These are phyloP conservation scores for Elsinoe fawcettii DNA, from an alignment of 2,329 filamentous ascomycete genomes.

Conservation along the genomic window DNA sequence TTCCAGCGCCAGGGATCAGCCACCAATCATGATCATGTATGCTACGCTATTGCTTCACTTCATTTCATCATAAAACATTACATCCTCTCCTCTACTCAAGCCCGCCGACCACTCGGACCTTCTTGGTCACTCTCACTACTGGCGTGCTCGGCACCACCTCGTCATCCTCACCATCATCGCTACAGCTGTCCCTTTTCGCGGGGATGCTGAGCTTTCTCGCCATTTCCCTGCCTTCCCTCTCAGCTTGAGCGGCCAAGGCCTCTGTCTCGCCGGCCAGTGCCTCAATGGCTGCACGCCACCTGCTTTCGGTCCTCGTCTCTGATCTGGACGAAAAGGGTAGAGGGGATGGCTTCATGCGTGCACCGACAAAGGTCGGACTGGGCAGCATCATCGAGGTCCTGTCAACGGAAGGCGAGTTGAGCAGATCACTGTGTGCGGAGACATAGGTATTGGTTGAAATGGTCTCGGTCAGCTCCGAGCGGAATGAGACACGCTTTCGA, in stretches of 20 bases:
- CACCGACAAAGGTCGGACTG: constrained; percentile 16
- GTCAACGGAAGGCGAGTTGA: constrained; percentile 32
- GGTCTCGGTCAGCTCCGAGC: constrained; percentile 49
- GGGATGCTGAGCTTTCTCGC: constrained; percentile 25
- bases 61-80: constrained; percentile 8
- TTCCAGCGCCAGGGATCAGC: neutral
- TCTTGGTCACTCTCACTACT: constrained; percentile 46
- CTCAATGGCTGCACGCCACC: constrained; percentile 12
- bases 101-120: constrained; percentile 22
- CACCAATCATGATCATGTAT: neutral
- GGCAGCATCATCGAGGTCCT: constrained; percentile 24
- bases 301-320: constrained; percentile 1
- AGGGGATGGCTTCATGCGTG: constrained; percentile 1
- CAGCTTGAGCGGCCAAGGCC: constrained; percentile 6
- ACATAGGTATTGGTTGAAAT: constrained; percentile 51
- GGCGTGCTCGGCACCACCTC: constrained; percentile 45
- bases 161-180: constrained; percentile 40
- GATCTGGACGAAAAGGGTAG: neutral
- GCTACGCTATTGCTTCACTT: neutral
- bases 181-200: constrained; percentile 41
- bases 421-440: constrained; percentile 49
- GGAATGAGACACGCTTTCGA: constrained; percentile 51
- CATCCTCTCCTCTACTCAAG: neutral
- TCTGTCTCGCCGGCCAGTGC: constrained; percentile 7
- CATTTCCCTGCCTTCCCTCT: constrained; percentile 6